Conservation (phyloP, 129 eudicot genomes). For the Pittosporum tobira region DNA sequence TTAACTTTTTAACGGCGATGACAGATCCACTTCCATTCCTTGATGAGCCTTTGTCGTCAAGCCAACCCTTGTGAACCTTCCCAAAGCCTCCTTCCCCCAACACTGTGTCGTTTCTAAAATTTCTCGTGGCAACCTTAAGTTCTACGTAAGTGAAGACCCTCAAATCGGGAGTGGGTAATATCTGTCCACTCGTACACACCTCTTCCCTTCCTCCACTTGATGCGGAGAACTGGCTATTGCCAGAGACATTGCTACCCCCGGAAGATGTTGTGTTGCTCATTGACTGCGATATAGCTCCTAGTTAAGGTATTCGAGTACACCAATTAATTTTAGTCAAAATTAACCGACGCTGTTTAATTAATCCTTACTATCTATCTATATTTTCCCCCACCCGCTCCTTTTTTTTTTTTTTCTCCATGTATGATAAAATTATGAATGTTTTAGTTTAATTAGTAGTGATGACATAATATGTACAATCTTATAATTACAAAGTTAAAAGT, state of each 20-base stretch:
- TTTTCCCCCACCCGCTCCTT: too few species aligned
- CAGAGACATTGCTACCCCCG: slow-evolving; percentile 22
- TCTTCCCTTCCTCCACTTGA: slow-evolving; percentile 22
- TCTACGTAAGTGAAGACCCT: slow-evolving; percentile 35
- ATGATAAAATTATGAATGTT: too few species aligned
- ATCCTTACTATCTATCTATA: too few species aligned
- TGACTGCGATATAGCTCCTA: slow-evolving; percentile 31
- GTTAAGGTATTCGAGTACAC: too few species aligned
- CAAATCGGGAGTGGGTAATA: slow-evolving; percentile 39
- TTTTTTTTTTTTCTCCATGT: too few species aligned
- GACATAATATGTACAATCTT: too few species aligned
- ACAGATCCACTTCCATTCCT: slow-evolving; percentile 23
- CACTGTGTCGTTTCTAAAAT: slow-evolving; percentile 36
- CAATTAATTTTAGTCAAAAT: too few species aligned
- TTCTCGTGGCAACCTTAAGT: slow-evolving; percentile 41
- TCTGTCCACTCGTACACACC: slow-evolving; percentile 27
- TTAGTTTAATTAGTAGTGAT: too few species aligned
- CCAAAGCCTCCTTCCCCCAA: slow-evolving; percentile 61
- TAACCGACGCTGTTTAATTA: too few species aligned
- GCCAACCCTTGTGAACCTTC: slow-evolving; percentile 55
- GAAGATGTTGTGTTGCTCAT: slow-evolving; percentile 34
- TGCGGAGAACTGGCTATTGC: slow-evolving; percentile 32
- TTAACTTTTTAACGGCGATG: slow-evolving; percentile 36
- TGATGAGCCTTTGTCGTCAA: slow-evolving; percentile 32
- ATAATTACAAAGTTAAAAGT: too few species aligned